Evolutionary conservation across 768 basidiomycete genomes (phyloP), one percentile per base, ranked within the genome.

Genomic region (Calocera viscosa): DNA sequence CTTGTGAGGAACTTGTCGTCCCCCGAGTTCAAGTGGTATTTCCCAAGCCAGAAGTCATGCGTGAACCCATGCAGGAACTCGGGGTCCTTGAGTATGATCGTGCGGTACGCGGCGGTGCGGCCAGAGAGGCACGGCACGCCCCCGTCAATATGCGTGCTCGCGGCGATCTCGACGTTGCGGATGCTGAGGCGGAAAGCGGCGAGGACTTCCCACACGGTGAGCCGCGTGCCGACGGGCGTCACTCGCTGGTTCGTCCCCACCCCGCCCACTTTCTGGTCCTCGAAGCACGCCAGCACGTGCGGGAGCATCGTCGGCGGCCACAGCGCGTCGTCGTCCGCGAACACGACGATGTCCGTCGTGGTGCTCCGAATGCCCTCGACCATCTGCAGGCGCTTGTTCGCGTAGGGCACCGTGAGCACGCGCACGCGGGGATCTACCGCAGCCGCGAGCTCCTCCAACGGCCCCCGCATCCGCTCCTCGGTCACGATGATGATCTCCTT

Each of bases 151-250:
- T 95, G 92, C 0, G 91, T 93, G 19, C 90, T 88, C 16, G 86
- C 83, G 8, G 90, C 78, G 68, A 94, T 94, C 76, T 95, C 94
- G 75, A 95, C 91, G 76, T 95, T 96, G 17, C 94, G 87, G 74
- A 95, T 94, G 22, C 90, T 88, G 60, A 95, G 82, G 49, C 92
- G 87, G 77, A 94, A 94, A 1, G 94, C 92, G 22, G 93, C 93
- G 47, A 96, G 84, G 43, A 94, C 90, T 75, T 95, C 94, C 93
- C 93, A 95, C 10, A 95, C 88, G 0, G 93, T 94, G 88, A 94
- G 89, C 38, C 76, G 76, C 26, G 82, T 74, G 1, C 91, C 91
- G 24, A 85, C 82, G 2, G 91, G 83, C 75, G 92, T 88, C 5
- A 95, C 92, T 47, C 91, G 85, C 77, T 94, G 93, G 49, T 86